phyloP scores from a whole-genome alignment of 2,329 filamentous ascomycete genomes.

The Calcarisporium arbuscula region DNA sequence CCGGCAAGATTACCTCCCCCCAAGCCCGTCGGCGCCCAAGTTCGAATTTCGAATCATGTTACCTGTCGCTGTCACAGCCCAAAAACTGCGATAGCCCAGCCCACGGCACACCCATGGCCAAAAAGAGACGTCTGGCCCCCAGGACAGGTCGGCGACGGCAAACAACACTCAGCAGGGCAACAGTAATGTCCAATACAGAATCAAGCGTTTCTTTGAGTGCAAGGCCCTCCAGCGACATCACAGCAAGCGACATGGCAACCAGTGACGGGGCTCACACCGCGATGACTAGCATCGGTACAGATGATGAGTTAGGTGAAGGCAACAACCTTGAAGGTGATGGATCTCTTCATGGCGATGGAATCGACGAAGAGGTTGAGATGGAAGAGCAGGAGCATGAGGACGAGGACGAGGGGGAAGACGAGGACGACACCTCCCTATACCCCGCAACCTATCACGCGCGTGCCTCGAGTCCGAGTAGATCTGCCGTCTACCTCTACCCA shows the following conservation, averaged over 20 bases:
- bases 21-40: too few species aligned
- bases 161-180: not conserved
- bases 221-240: conserved; percentile 26
- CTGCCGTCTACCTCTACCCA: conserved; percentile 27
- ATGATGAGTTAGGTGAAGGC: conserved; percentile 28
- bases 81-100: too few species aligned
- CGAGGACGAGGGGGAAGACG: conserved; percentile 23
- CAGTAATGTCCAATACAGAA: not conserved
- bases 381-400: conserved; percentile 15
- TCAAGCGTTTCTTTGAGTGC: conserved; percentile 3
- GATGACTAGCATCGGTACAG: conserved; percentile 31
- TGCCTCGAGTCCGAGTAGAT: conserved; percentile 25
- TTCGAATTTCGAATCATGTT: too few species aligned
- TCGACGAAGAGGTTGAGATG: conserved; percentile 4
- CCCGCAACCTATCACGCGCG: conserved; percentile 33
- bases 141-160: conserved; percentile 2
- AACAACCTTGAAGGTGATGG: conserved; percentile 18
- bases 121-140: conserved; percentile 2
- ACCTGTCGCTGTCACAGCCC: too few species aligned
- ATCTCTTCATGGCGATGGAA: conserved; percentile 5
- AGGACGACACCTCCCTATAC: conserved; percentile 37
- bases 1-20: too few species aligned
- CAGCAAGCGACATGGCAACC: conserved; percentile 22
- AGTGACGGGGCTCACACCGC: conserved; percentile 28
- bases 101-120: conserved; percentile 4